phyloP scores from a whole-genome alignment of 225 moss, liverwort and hornwort genomes.

The Bryoerythrophyllum caledonicum region DNA sequence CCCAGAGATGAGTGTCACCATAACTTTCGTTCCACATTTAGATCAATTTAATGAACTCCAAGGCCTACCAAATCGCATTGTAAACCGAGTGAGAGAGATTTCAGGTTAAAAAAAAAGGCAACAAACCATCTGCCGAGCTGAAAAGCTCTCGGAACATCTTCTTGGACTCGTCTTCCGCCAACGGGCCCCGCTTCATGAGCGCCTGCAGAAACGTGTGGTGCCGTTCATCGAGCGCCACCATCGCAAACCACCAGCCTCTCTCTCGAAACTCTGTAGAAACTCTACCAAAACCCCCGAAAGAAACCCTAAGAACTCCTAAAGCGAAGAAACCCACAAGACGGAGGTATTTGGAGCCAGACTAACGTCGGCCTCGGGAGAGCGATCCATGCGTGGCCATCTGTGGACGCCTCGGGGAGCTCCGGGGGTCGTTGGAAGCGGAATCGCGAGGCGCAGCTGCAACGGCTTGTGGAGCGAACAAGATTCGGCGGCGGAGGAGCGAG shows the following conservation, averaged over 20 bases:
- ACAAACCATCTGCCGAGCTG: conserved; percentile 32
- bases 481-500: no score
- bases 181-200: conserved; percentile 64
- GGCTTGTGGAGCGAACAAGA: no score
- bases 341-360: no score
- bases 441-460: background rate
- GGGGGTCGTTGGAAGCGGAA: background rate
- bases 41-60: background rate
- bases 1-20: background rate
- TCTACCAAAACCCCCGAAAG: background rate
- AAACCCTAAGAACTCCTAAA: background rate
- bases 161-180: conserved; percentile 44
- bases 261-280: background rate
- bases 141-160: conserved; percentile 49
- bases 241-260: background rate
- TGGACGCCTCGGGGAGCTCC: background rate
- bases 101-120: background rate
- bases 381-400: background rate
- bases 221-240: conserved; percentile 49
- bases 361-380: no score
- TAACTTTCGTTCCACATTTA: background rate
- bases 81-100: background rate
- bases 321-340: no score
- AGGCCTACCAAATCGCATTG: background rate
- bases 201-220: conserved; percentile 72